These are phyloP conservation scores for Coemansia asiatica DNA, from an alignment of 192 early-diverging fungal species.

Conservation along the genomic window DNA sequence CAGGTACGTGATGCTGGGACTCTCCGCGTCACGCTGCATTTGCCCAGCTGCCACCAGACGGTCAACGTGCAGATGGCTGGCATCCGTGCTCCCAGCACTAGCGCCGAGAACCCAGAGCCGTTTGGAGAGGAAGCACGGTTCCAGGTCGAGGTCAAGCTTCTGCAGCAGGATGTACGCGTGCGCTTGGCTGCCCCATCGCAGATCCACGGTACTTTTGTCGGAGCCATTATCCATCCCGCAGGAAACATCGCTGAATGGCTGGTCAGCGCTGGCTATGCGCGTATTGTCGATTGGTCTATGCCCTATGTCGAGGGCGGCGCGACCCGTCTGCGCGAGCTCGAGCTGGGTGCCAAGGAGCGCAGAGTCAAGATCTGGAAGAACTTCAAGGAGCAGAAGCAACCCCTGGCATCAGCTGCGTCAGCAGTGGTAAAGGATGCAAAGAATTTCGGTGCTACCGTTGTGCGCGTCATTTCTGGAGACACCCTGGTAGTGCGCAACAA, in stretches of 20 bases:
- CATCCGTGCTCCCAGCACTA: conserved; percentile 83
- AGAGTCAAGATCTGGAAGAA: conserved; percentile 80
- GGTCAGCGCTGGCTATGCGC: conserved; percentile 77
- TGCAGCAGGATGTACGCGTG: conserved; percentile 89
- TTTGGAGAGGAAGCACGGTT: conserved; percentile 91
- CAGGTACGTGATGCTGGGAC: conserved; percentile 92
- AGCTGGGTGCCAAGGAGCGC: conserved; percentile 77
- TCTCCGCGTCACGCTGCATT: conserved; percentile 69
- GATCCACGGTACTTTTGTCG: conserved; percentile 72
- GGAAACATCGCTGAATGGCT: conserved; percentile 93
- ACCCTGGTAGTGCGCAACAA: conserved; percentile 55
- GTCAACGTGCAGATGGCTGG: conserved; percentile 74
- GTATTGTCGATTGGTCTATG: conserved; percentile 84
- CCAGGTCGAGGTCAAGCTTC: conserved; percentile 85
- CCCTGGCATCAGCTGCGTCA: neutral
- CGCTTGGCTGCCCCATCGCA: conserved; percentile 72
- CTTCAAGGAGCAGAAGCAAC: conserved; percentile 12
- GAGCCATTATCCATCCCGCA: conserved; percentile 74
- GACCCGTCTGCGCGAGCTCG: conserved; percentile 68
- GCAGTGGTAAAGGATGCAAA: conserved; percentile 2
- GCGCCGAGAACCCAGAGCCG: conserved; percentile 76
- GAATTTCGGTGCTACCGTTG: conserved; percentile 59
- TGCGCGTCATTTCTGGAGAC: conserved; percentile 63
- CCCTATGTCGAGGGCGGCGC: conserved; percentile 65
- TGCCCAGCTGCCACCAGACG: conserved; percentile 73